A percentile compares a stretch with the other conserved stretches of the same genome.
Conservation (phyloP, 2,329 filamentous ascomycete genomes). For the Coccinonectria pachysandricola region DNA sequence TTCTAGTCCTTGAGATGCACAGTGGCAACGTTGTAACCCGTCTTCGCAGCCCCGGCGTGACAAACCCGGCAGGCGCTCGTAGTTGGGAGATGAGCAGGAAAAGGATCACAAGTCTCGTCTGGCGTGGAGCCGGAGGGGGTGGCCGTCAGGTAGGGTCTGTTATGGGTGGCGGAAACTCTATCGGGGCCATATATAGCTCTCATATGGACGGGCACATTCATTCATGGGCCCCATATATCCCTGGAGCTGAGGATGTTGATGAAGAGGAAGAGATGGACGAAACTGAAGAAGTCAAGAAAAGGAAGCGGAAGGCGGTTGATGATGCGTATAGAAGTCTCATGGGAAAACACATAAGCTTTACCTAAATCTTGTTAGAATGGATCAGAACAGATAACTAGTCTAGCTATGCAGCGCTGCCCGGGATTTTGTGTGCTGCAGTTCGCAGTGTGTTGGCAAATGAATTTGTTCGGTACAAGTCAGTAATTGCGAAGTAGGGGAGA, state of each 20-base stretch:
- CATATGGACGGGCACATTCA: conserved; percentile 78
- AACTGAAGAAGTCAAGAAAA: conserved; percentile 37
- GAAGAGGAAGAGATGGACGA: conserved; percentile 32
- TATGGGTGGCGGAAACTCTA: conserved; percentile 43
- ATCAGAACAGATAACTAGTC: conserved; percentile 1
- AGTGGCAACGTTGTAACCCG: conserved; percentile 64
- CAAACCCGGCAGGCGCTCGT: conserved; percentile 28
- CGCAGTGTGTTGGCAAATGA: no score
- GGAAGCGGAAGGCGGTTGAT: conserved; percentile 69
- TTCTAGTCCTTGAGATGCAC: conserved; percentile 70
- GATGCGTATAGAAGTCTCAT: conserved; percentile 72
- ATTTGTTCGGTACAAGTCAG: no score
- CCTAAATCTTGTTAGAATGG: no score
- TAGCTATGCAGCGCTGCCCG: no score
- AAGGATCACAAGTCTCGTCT: conserved; percentile 65
- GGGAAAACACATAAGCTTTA: conserved; percentile 58
- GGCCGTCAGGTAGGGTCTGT: conserved; percentile 48
- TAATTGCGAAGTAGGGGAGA: no score
- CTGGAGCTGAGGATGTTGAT: conserved; percentile 39
- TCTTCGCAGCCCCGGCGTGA: conserved; percentile 53
- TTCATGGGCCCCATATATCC: conserved; percentile 58
- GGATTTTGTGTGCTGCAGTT: no score
- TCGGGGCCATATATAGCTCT: conserved; percentile 61
- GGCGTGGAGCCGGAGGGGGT: conserved; percentile 54
- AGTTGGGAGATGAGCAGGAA: conserved; percentile 49